Evolutionary conservation across 768 basidiomycete genomes (phyloP).

Genomic region (Strobilomyces dryophilus): DNA sequence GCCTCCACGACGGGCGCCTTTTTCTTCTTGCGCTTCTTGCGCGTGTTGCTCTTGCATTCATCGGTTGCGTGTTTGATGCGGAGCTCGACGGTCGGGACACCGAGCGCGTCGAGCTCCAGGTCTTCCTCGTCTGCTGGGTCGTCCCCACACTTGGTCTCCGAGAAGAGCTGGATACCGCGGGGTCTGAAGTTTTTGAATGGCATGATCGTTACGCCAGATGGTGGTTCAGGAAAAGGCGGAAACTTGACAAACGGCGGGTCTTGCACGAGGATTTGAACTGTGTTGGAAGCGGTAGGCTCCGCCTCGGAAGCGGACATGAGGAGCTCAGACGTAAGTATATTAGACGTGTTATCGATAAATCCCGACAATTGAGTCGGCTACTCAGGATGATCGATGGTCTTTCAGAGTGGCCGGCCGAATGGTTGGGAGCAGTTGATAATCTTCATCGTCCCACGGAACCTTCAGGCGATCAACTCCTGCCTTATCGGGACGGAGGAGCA

Average conservation of each 20-base stretch:
- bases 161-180: conserved; percentile 50
- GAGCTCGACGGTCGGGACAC: conserved; percentile 62
- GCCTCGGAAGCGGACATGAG: conserved; percentile 14
- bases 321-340: conserved; percentile 6
- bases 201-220: conserved; percentile 44
- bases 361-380: conserved; percentile 16
- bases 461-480: conserved; percentile 3
- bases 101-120: conserved; percentile 61
- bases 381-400: neutral
- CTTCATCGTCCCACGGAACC: neutral
- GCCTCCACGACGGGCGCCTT: conserved; percentile 16
- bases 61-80: conserved; percentile 51
- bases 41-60: conserved; percentile 51
- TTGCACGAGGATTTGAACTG: neutral
- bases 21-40: conserved; percentile 46
- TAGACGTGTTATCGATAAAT: conserved; percentile 8
- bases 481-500: conserved; percentile 9
- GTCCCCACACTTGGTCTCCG: conserved; percentile 35
- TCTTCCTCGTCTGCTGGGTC: conserved; percentile 34
- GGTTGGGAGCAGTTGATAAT: conserved; percentile 13
- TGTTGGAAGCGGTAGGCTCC: conserved; percentile 17
- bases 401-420: neutral
- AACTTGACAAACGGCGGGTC: conserved; percentile 31
- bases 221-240: conserved; percentile 47
- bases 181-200: conserved; percentile 57